These are phyloP conservation scores for Hanseniaspora taiwanica DNA, from an alignment of 805 yeast genomes.

Conservation along the genomic window DNA sequence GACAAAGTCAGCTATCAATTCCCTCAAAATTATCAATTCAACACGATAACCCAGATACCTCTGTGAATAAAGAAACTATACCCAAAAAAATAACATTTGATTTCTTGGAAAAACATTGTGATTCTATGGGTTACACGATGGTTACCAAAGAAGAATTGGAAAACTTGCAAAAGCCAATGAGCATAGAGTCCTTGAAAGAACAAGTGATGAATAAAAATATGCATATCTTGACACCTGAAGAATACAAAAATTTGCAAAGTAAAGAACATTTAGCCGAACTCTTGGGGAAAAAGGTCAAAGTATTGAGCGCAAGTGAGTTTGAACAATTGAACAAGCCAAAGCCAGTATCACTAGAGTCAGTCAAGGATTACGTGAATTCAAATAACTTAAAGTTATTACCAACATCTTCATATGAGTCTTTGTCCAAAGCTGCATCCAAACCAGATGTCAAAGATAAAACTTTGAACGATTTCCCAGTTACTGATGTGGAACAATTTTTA, in stretches of 20 bases:
- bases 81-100: constrained; percentile 3
- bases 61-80: background rate
- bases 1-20: too few relatives aligned
- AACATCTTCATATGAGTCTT: constrained; percentile 1
- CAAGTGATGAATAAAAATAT: background rate
- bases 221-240: constrained; percentile 1
- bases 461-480: background rate
- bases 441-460: background rate
- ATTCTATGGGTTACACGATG: constrained; percentile 9
- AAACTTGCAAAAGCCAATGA: background rate
- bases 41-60: background rate
- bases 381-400: constrained; percentile 5
- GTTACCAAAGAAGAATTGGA: constrained; percentile 6
- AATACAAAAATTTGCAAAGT: background rate
- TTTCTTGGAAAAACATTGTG: constrained; percentile 7
- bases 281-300: background rate
- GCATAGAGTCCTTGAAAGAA: background rate
- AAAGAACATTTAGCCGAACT: background rate
- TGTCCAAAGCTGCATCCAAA: background rate
- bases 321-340: background rate
- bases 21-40: too few relatives aligned
- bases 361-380: constrained; percentile 4
- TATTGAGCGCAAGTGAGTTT: background rate
- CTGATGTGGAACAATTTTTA: background rate
- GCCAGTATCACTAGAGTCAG: constrained; percentile 4